These are phyloP conservation scores for Przewalskia tangutica DNA, from an alignment of 257 asterid genomes.

Conservation along the genomic window DNA sequence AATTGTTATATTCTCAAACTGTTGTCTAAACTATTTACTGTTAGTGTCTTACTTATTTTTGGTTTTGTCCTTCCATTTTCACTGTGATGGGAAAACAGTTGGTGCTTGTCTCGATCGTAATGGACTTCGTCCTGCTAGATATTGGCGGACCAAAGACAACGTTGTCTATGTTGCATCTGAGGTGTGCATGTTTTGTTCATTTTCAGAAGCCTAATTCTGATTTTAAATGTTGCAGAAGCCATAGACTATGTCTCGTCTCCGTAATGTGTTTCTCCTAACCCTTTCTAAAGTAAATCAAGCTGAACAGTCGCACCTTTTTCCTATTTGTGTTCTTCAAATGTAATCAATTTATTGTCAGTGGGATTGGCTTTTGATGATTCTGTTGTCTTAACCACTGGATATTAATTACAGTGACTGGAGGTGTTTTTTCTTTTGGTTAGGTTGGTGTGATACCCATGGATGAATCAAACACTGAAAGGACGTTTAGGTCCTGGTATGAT, in stretches of 20 bases:
- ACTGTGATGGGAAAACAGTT: constrained; percentile 96
- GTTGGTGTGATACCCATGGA: constrained; percentile 93
- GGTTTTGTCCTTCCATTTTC: constrained; percentile 6
- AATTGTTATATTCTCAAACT: neutral
- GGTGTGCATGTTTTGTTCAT: constrained; percentile 36
- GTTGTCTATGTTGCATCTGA: constrained; percentile 97
- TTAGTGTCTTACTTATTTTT: constrained; percentile 2
- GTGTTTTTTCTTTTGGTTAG: constrained; percentile 27
- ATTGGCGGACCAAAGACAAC: constrained; percentile 93
- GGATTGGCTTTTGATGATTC: neutral
- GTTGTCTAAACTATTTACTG: neutral
- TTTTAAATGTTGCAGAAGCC: neutral
- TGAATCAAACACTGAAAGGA: constrained; percentile 91
- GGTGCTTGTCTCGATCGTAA: constrained; percentile 99
- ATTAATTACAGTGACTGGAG: neutral
- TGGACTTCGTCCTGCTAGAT: constrained; percentile 99
- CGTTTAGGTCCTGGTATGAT: constrained; percentile 99
- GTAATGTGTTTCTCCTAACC: neutral
- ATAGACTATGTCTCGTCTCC: neutral
- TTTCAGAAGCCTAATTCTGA: neutral
- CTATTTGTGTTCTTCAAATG: neutral
- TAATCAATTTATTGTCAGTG: neutral
- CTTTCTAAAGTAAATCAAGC: neutral
- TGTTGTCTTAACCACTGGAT: neutral
- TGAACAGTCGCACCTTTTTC: neutral